phyloP scores from a whole-genome alignment of 2,329 filamentous ascomycete species.

The Fusarium kyushuense region DNA sequence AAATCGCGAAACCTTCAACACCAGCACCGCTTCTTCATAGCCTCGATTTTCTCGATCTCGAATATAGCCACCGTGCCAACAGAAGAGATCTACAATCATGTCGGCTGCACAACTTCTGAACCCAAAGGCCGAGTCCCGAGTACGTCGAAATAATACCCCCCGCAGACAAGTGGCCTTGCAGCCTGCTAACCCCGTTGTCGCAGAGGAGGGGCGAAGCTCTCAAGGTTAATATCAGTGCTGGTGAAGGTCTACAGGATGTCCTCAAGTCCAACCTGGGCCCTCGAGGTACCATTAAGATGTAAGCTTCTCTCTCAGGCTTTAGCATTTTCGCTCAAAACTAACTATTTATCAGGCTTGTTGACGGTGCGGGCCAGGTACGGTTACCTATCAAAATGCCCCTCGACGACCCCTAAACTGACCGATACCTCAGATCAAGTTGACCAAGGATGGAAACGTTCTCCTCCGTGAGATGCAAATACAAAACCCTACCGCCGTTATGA shows the following conservation, averaged over 20 bases:
- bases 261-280: slow-evolving; percentile 96
- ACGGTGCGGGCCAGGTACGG: slow-evolving; percentile 75
- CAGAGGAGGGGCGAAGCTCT: slow-evolving; percentile 97
- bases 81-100: slow-evolving; percentile 66
- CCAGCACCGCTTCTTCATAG: slow-evolving; percentile 31
- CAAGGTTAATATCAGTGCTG: slow-evolving; percentile 95
- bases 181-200: slow-evolving; percentile 46
- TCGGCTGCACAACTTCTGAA: slow-evolving; percentile 98
- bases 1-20: slow-evolving; percentile 47
- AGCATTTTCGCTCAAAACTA: slow-evolving; percentile 36
- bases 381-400: slow-evolving; percentile 45
- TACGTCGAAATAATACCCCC: slow-evolving; percentile 62
- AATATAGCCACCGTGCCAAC: slow-evolving; percentile 39
- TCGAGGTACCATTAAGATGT: slow-evolving; percentile 97
- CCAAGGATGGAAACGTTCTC: slow-evolving; percentile 95
- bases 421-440: slow-evolving; percentile 86
- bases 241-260: slow-evolving; percentile 93
- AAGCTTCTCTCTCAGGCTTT: slow-evolving; percentile 35
- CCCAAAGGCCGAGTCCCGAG: slow-evolving; percentile 97
- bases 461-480: slow-evolving; percentile 91
- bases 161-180: slow-evolving; percentile 36
- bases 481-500: slow-evolving; percentile 94
- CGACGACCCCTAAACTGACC: slow-evolving; percentile 49
- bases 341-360: slow-evolving; percentile 67
- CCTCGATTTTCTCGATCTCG: slow-evolving; percentile 38